Evolutionary conservation across 148 eudicot species (phyloP).

Genomic region (Camellia sinensis): DNA sequence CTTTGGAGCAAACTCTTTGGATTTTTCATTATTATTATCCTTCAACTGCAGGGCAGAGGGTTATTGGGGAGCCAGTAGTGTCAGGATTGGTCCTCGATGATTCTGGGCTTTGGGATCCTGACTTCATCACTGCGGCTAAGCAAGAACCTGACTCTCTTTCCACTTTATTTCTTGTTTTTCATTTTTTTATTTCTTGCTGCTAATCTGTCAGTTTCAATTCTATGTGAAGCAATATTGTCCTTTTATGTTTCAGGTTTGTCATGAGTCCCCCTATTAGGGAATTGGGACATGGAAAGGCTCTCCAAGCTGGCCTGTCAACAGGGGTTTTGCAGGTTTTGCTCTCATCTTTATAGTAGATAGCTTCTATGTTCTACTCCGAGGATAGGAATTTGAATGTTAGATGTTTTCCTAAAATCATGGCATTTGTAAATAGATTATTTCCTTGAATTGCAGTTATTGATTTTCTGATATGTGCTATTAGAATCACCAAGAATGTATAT

Average conservation of each 20-base stretch:
- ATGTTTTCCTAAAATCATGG: not conserved
- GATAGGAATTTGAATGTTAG: not conserved
- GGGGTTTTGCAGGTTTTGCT: conserved; percentile 83
- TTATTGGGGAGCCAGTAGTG: conserved; percentile 87
- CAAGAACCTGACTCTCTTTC: conserved; percentile 30
- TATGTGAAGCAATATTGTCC: not conserved
- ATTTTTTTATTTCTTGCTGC: not conserved
- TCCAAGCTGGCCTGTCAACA: conserved; percentile 79
- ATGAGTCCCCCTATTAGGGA: conserved; percentile 98
- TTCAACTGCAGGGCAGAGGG: conserved; percentile 75
- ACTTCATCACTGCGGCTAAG: conserved; percentile 82
- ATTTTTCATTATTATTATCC: not conserved
- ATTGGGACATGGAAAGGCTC: conserved; percentile 82
- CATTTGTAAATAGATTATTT: not conserved
- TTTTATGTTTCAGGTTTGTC: conserved; percentile 59
- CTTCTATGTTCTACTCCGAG: not conserved
- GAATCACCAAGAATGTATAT: not conserved
- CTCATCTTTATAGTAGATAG: conserved; percentile 12
- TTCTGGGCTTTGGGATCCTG: conserved; percentile 92
- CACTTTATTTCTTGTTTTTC: not conserved
- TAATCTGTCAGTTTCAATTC: not conserved
- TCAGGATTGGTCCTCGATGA: conserved; percentile 83
- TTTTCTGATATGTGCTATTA: not conserved
- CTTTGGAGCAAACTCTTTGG: not conserved
- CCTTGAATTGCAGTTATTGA: conserved; percentile 6